These are phyloP conservation scores for Pycnococcus provasolii DNA, from an alignment of 139 green algal genomes.

Conservation along the genomic window DNA sequence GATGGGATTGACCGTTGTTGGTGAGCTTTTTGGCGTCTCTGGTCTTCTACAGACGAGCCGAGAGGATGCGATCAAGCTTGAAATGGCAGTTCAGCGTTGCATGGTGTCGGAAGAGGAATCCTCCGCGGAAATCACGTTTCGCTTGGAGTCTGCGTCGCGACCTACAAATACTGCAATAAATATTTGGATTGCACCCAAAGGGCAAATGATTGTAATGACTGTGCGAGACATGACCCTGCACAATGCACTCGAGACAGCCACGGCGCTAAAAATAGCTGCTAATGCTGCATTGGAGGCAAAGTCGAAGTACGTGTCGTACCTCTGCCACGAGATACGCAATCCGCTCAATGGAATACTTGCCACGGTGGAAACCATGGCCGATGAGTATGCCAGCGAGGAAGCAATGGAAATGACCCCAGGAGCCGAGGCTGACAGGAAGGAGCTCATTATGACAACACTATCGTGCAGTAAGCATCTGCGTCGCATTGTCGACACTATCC, in stretches of 20 bases:
- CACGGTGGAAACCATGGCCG: constrained; percentile 24
- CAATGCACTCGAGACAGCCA: constrained; percentile 25
- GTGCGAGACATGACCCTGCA: constrained; percentile 27
- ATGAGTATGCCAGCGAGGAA: constrained; percentile 7
- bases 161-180: no score
- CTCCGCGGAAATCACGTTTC: no score
- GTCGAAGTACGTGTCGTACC: constrained; percentile 21
- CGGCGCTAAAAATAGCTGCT: constrained; percentile 18
- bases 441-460: constrained; percentile 22
- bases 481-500: neutral
- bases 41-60: no score
- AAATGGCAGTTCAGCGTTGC: no score
- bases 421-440: neutral
- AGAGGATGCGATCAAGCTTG: no score
- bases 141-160: no score
- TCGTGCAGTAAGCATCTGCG: constrained; percentile 23
- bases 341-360: constrained; percentile 33
- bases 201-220: no score
- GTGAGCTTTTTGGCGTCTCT: no score
- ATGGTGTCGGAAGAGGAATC: no score
- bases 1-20: no score
- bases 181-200: no score
- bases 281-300: constrained; percentile 25
- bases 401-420: no score
- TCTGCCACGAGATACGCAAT: constrained; percentile 37